Conservation (phyloP, 495 filamentous ascomycete species). For the Recurvomyces mirabilis region DNA sequence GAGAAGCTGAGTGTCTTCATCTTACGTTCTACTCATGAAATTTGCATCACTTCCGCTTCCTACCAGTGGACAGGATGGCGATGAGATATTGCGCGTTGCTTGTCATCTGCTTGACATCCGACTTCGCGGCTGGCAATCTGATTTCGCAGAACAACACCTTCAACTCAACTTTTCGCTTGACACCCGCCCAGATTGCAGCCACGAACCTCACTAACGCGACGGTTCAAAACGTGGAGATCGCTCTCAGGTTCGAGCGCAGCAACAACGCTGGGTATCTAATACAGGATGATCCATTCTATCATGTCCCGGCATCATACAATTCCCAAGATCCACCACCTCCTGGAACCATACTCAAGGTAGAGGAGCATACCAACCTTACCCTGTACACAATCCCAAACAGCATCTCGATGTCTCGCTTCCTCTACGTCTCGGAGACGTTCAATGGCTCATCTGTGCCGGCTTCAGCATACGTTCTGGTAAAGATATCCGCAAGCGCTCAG, state of each 20-base stretch:
- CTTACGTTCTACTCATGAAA: no score
- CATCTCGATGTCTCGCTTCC: conserved; percentile 21
- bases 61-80: no score
- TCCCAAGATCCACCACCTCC: conserved; percentile 1
- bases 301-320: neutral
- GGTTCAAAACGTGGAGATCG: conserved; percentile 9
- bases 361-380: conserved; percentile 12
- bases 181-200: neutral
- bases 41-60: no score
- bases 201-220: conserved; percentile 7
- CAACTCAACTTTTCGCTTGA: conserved; percentile 6
- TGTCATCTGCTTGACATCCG: no score
- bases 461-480: conserved; percentile 44
- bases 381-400: conserved; percentile 10
- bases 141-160: conserved; percentile 5
- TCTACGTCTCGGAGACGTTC: conserved; percentile 37
- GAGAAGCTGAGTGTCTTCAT: no score
- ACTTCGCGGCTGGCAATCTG: no score
- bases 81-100: no score
- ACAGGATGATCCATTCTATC: conserved; percentile 13
- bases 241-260: conserved; percentile 9
- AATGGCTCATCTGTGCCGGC: conserved; percentile 39
- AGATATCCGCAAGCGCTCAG: no score
- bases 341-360: conserved; percentile 17
- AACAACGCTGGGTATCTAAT: conserved; percentile 10